Evolutionary conservation across 192 early-diverging fungal species (phyloP), one percentile per base, ranked within the genome.

Genomic region (Mortierella claussenii): DNA sequence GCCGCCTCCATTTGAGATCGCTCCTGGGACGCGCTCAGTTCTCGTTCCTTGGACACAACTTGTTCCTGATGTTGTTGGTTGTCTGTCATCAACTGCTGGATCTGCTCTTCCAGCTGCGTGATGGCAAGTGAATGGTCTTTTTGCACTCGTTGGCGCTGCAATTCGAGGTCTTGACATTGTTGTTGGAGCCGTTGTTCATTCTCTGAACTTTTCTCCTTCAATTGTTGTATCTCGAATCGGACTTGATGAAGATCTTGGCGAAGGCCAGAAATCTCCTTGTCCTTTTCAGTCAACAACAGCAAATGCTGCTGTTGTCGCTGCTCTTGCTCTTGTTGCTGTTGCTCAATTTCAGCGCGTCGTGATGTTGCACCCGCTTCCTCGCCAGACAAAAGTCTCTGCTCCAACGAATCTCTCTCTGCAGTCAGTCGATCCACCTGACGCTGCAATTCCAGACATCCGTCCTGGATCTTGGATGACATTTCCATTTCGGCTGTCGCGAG

Each of bases 1-100:
- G 43, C 57, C n/a, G 65, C 56, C 21, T 66, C 71, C 26, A 66
- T 62, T n/a, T 75, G 57, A 13, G 52, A 60, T n/a, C 62, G 47
- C 3, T 45, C 62, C 11, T 36, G 28, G 28, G 52, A 53, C 3
- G 71, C 51, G 1, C 56, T 44, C 0, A 65, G 31, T 6, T 75
- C 71, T 9, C 49, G 55, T 33, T 55, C 57, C 57, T 60, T 26
- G 4, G 34, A 11, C 1, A 4, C 9, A 18, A 15, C 27, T 13
- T 21, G 13, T 20, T 60, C 57, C 20, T 75, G 46, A 20, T 48
- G 34, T 18, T 20, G 33, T 0, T 2, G 13, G 12, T 49, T 65
- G 5, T 75, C 63, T 3, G 27, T 13, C 2, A 40, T 31, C 2
- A 75, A 33, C 0, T 31, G 27, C 6, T 55, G 24, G n/a, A 65